These are phyloP conservation scores for Pseudisothecium myosuroides DNA, from an alignment of 225 moss, liverwort and hornwort genomes.

Conservation along the genomic window DNA sequence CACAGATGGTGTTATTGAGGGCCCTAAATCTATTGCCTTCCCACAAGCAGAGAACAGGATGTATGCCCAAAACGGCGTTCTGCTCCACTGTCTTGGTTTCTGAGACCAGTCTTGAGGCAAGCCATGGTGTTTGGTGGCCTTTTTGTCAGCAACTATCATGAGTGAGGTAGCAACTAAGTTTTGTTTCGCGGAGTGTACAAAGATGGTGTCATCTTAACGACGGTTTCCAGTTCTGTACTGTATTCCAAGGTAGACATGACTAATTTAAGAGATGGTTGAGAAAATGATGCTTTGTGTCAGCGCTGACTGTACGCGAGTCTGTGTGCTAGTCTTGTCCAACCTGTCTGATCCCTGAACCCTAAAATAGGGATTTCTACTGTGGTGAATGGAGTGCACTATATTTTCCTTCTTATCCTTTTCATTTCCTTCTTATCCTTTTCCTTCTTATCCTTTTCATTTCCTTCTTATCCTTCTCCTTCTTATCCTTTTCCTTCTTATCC, in stretches of 20 bases:
- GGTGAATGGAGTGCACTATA: neutral
- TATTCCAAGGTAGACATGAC: neutral
- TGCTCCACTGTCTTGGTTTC: slow-evolving; percentile 86
- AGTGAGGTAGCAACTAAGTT: neutral
- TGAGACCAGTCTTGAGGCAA: neutral
- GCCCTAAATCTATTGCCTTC: slow-evolving; percentile 77
- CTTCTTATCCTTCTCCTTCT: neutral
- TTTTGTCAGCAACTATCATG: neutral
- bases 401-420: neutral
- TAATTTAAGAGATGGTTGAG: neutral
- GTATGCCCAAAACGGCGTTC: slow-evolving; percentile 93
- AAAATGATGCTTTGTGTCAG: neutral
- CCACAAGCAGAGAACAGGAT: slow-evolving; percentile 93
- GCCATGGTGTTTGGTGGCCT: neutral
- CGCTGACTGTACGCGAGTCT: neutral
- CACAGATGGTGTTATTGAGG: slow-evolving; percentile 79
- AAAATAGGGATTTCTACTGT: neutral
- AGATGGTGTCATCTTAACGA: slow-evolving; percentile 8
- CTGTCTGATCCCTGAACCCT: neutral
- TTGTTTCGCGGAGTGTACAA: slow-evolving; percentile 19
- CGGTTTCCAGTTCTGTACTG: slow-evolving; percentile 2
- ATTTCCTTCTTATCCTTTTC: neutral
- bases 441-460: neutral
- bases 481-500: neutral
- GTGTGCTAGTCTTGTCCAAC: neutral